Conservation (phyloP, 768 basidiomycete species). For the Termitomyces heimii region DNA sequence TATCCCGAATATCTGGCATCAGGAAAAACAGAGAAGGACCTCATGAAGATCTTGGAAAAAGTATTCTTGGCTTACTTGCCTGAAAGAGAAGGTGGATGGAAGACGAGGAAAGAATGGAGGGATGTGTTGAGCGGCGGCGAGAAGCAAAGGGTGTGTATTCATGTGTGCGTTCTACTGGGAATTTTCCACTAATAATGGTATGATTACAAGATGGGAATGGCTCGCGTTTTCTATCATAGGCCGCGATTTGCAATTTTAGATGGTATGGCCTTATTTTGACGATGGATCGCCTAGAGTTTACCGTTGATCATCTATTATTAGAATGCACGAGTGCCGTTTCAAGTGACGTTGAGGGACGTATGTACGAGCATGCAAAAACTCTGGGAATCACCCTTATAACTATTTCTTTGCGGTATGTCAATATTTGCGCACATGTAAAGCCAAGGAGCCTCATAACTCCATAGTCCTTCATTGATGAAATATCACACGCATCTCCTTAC, state of each 20-base stretch:
- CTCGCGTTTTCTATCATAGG: conserved; percentile 85
- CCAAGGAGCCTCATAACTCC: not conserved
- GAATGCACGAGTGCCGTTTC: conserved; percentile 96
- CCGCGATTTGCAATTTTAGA: conserved; percentile 84
- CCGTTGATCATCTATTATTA: conserved; percentile 26
- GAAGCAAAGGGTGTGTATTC: conserved; percentile 72
- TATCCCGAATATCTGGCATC: conserved; percentile 63
- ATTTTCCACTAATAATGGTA: not conserved
- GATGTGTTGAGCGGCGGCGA: conserved; percentile 95
- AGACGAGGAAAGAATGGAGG: conserved; percentile 90
- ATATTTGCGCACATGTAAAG: not conserved
- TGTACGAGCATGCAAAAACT: conserved; percentile 91
- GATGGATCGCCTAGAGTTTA: conserved; percentile 1
- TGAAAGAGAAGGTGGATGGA: conserved; percentile 84
- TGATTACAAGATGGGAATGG: conserved; percentile 70
- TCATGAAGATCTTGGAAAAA: conserved; percentile 72
- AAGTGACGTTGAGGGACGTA: conserved; percentile 90
- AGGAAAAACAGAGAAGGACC: conserved; percentile 59
- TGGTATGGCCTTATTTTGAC: conserved; percentile 40
- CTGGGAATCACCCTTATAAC: conserved; percentile 90
- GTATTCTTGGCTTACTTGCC: conserved; percentile 85
- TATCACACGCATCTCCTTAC: conserved; percentile 88
- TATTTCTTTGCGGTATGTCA: conserved; percentile 74
- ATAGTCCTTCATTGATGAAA: conserved; percentile 76
- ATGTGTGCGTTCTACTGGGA: not conserved